Base-by-base conservation (phyloP, 768 basidiomycete genomes). In the Tricholomella constricta region DNA sequence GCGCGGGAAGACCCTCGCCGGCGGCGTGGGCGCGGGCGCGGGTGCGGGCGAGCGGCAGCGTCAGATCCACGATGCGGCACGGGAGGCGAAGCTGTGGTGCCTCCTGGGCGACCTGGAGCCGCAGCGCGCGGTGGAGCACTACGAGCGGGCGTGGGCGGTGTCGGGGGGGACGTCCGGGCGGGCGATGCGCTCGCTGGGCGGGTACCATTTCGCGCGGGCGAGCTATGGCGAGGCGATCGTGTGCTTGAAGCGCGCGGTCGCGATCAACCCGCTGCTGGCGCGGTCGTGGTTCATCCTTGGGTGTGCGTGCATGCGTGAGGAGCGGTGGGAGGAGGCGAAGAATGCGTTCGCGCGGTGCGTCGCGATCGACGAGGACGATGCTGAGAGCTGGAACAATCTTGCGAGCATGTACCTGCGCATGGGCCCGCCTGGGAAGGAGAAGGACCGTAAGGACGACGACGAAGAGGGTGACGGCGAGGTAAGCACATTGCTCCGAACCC, bases 211-310 rank as follows among this genome's bases (percentile, higher is more conserved):
- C 62, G 78, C 87, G 1, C 76, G 77, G 11, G 81, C 74, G 2
- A 80, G 88, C 40, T 97, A 80, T 62, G 59, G 65, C 10, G 74
- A 83, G 52, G 84, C 92, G 1, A 80, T 88, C 20, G 63, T 66
- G 10, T 91, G 83, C 65, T 72, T 98, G 48, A 77, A 81, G 54
- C 78, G 75, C 35, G 94, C 94, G 1, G 86, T 94, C 1, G 77
- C 76, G 26, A 98, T 99, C 62, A 94, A 98, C 64, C 96, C 97
- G 3, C 74, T 98, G 43, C 76, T 88, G 50, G 75, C 81, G n/a
- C 82, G 91, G 6, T 86, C 91, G 19, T 98, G 97, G 97, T 99
- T 98, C 71, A 82, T 95, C 32, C 81, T 99, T n/a, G 97, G 97
- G 0, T 98, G 96, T 60, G 86, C 94, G 3, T 86, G 78, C 57